A percentile compares a stretch with the other conserved stretches of the same genome.
phyloP scores from a whole-genome alignment of 495 filamentous ascomycete genomes.

The Talaromyces trachyspermus region DNA sequence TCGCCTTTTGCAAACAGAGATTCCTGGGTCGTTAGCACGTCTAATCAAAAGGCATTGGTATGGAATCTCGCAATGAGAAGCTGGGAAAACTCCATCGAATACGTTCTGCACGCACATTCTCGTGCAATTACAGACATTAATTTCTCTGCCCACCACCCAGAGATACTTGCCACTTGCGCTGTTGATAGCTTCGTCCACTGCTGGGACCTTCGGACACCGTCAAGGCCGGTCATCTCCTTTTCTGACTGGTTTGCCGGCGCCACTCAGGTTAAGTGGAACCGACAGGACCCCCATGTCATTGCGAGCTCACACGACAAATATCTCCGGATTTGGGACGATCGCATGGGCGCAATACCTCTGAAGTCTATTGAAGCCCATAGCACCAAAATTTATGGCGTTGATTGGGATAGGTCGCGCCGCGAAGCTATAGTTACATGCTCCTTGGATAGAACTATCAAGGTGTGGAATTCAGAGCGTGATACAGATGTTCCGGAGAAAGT shows the following conservation, averaged over 20 bases:
- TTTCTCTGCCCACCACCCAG: slow-evolving; percentile 87
- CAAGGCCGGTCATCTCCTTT: slow-evolving; percentile 70
- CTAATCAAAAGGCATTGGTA: slow-evolving; percentile 89
- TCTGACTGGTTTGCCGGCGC: slow-evolving; percentile 94
- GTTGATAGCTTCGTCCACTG: slow-evolving; percentile 91
- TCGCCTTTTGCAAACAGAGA: slow-evolving; percentile 84
- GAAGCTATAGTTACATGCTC: slow-evolving; percentile 79
- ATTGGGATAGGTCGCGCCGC: slow-evolving; percentile 77
- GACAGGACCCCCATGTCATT: slow-evolving; percentile 74
- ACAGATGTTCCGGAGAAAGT: slow-evolving; percentile 61
- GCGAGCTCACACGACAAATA: slow-evolving; percentile 86
- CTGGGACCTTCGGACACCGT: slow-evolving; percentile 78
- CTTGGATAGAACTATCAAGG: slow-evolving; percentile 85
- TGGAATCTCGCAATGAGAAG: slow-evolving; percentile 82
- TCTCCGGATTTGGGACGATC: slow-evolving; percentile 84
- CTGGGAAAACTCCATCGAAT: slow-evolving; percentile 71
- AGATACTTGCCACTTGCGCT: slow-evolving; percentile 81
- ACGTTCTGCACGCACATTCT: slow-evolving; percentile 82
- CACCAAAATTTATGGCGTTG: slow-evolving; percentile 94
- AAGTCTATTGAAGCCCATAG: slow-evolving; percentile 79
- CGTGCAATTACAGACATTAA: slow-evolving; percentile 96
- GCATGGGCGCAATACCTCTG: slow-evolving; percentile 71
- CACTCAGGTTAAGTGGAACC: slow-evolving; percentile 93
- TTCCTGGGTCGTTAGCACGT: slow-evolving; percentile 89
- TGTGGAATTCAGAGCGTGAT: slow-evolving; percentile 74